Base-by-base conservation (phyloP, 805 yeast genomes). In the Saccharomycopsis sp. region DNA sequence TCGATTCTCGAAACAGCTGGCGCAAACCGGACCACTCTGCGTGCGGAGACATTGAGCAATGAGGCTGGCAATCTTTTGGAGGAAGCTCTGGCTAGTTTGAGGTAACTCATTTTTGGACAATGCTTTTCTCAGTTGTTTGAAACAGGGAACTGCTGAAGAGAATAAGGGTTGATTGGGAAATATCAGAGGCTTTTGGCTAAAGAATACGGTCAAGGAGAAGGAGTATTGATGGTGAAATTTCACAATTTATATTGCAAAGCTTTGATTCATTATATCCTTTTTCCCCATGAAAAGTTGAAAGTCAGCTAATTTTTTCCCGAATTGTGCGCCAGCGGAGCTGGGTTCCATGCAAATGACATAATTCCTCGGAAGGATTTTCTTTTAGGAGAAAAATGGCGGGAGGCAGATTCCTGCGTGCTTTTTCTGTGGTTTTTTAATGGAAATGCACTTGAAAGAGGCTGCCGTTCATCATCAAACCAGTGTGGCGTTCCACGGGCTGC, bases 1-100 rank as follows among this genome's bases (percentile, higher is more conserved):
- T 72, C 18, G 48, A 12, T 44, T 4, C 12, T 44, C 21, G 12
- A 44, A 44, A 16, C 16, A 12, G 48, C 21, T 5, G 48, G 48
- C 16, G 48, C 4, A 18, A 5, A 18, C 5, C 48, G 48, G 48
- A 44, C 12, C 9, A 12, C 37, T 29, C 37, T 29, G 37, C 37
- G 37, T 12, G 21, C 21, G 4, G 48, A 16, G 21, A 44, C 21
- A 5, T 44, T 44, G 8, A 44, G 21, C 21, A 44, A 44, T 44
- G 48, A 44, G 16, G 21, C 48, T 44, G 48, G 21, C 18, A 44
- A 18, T 7, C 21, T 44, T 20, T 44, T 44, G 16, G 21, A 44
- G 16, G 21, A 5, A 44, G 21, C 48, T 44, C 48, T 44, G 16
- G 48, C 18, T 44, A 18, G 16, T 44, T 20, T 44, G 8, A 44